Evolutionary conservation across 371 early-diverging fungal genomes (phyloP), one percentile per base, ranked within the genome.

Genomic region (Rhizopus stolonifer): DNA sequence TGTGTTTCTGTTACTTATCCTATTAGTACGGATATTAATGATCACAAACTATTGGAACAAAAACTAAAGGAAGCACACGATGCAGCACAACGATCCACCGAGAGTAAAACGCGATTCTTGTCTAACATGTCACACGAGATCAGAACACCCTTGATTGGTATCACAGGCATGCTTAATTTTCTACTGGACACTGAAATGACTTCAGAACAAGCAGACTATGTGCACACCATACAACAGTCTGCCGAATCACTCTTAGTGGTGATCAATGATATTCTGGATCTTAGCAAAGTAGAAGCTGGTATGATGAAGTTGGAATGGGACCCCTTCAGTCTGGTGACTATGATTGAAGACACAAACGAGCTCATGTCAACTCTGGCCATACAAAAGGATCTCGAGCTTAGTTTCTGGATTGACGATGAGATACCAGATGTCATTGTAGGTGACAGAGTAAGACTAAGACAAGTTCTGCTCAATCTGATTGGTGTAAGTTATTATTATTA

Each of bases 91-190:
- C 80, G 77, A 54, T 83, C 83, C 3, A 85, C 83, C 3, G 85
- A 85, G 62, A 85, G 85, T 69, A 85, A 85, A 51, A 85, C 86
- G 6, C 75, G 82, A 2, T 83, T 85, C 54, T 52, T 85, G 40
- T 83, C 83, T 46, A 83, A 85, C 34, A 85, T 83, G 86, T 83
- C 86, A 1, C 85, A 85, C 54, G 85, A 85, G 58, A 83, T 85
- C 23, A 77, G 86, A 2, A 85, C 86, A 0, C 86, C 86, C 1
- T 60, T 83, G 55, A 83, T 82, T 36, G 86, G 84, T 13, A 83
- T 85, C 44, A 82, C 84, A 0, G 86, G 86, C 17, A 82, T 82
- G 82, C 70, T 83, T 29, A 82, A 78, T 52, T 83, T 85, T 49
- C 59, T 85, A 53, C 65, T 85, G 17, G 84, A 81, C 42, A 84